These are phyloP conservation scores for Podospora pseudocomata DNA, from an alignment of 495 filamentous ascomycete species.

Conservation along the genomic window DNA sequence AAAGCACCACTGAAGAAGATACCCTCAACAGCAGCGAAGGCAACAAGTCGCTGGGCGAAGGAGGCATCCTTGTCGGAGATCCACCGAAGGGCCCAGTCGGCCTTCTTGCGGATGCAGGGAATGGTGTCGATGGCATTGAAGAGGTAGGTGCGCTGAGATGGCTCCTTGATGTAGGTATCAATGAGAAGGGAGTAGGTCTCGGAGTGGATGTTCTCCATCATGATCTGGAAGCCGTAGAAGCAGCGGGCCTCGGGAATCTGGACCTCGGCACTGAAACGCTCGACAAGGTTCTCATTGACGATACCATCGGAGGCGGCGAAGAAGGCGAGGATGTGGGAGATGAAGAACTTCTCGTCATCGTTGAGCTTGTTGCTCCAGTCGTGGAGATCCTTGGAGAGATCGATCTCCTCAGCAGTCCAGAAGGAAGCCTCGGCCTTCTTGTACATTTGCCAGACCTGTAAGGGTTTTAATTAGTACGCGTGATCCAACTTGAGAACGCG, in stretches of 20 bases:
- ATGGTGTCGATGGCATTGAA: conserved; percentile 98
- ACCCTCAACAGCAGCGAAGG: conserved; percentile 96
- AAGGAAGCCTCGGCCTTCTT: conserved; percentile 99
- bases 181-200: conserved; percentile 99
- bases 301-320: conserved; percentile 99
- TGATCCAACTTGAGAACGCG: conserved; percentile 62
- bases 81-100: conserved; percentile 95
- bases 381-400: conserved; percentile 96
- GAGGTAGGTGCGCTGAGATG: conserved; percentile 87
- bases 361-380: conserved; percentile 98
- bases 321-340: conserved; percentile 98
- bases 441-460: conserved; percentile 99
- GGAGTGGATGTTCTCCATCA: conserved; percentile 99
- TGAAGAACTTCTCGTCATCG: conserved; percentile 95
- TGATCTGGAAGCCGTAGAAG: conserved; percentile 99
- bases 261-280: conserved; percentile 96
- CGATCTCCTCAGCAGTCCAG: conserved; percentile 99
- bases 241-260: conserved; percentile 97
- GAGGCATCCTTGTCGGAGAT: conserved; percentile 88
- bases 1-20: conserved; percentile 99
- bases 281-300: conserved; percentile 98
- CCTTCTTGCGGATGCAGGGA: conserved; percentile 94
- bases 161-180: conserved; percentile 99
- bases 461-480: conserved; percentile 25
- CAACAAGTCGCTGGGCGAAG: conserved; percentile 92